These are phyloP conservation scores for Ogataea neopini DNA, from an alignment of 805 yeast genomes.

Conservation along the genomic window DNA sequence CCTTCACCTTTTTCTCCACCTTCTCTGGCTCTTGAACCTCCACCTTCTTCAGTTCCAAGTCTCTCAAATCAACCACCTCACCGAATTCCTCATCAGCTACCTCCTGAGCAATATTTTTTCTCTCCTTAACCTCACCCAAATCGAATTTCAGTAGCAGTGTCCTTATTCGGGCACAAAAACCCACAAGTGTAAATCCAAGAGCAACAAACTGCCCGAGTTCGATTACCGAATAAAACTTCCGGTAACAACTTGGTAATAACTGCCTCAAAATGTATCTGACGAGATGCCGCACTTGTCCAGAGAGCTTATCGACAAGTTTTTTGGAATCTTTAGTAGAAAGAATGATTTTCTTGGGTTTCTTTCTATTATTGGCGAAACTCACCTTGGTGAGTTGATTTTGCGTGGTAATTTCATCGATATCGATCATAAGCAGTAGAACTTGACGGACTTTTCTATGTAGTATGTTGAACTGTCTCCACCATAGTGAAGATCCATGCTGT, in stretches of 20 bases:
- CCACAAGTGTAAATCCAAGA: slow-evolving; percentile 70
- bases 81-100: slow-evolving; percentile 20
- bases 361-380: slow-evolving; percentile 12
- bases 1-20: slow-evolving; percentile 47
- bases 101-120: background rate
- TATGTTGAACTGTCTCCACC: slow-evolving; percentile 76
- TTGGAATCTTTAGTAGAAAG: slow-evolving; percentile 7
- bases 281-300: slow-evolving; percentile 12
- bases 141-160: slow-evolving; percentile 24
- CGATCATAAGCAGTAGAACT: slow-evolving; percentile 35
- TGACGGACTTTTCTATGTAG: slow-evolving; percentile 57
- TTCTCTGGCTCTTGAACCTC: slow-evolving; percentile 15
- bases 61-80: slow-evolving; percentile 12
- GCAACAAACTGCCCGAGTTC: slow-evolving; percentile 77
- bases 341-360: slow-evolving; percentile 14
- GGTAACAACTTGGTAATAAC: slow-evolving; percentile 50
- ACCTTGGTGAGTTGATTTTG: slow-evolving; percentile 12
- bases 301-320: slow-evolving; percentile 8
- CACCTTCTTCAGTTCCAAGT: slow-evolving; percentile 2
- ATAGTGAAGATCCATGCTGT: slow-evolving; percentile 68
- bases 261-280: slow-evolving; percentile 35
- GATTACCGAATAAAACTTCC: slow-evolving; percentile 64
- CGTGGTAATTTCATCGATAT: slow-evolving; percentile 24
- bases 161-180: slow-evolving; percentile 49
- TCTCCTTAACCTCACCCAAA: background rate